Evolutionary conservation across 148 eudicot species (phyloP).

Genomic region (Heliamphora exappendiculata): DNA sequence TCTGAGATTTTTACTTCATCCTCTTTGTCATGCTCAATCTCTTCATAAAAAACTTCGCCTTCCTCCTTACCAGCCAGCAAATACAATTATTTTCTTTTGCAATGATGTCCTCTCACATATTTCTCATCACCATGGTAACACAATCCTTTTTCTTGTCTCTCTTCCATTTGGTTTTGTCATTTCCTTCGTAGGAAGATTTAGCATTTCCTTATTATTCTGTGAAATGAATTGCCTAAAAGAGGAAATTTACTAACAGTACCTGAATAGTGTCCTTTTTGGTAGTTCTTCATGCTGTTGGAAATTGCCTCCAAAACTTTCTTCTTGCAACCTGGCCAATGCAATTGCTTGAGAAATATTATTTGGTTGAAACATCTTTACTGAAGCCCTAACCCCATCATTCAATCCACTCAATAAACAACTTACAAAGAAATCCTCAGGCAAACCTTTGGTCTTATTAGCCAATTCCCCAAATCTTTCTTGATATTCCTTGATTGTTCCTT

Average conservation of each 20-base stretch:
- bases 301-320: background rate
- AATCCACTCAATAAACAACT: background rate
- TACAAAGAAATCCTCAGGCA: background rate
- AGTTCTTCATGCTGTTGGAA: background rate
- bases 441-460: background rate
- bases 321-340: background rate
- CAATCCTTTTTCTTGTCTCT: background rate
- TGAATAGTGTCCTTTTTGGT: background rate
- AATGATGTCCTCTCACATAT: background rate
- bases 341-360: background rate
- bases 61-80: background rate
- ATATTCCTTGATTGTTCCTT: background rate
- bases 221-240: too few species aligned
- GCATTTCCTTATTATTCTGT: too few species aligned
- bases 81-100: background rate
- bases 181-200: background rate
- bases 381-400: background rate
- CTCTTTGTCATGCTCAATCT: background rate
- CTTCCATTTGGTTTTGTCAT: background rate
- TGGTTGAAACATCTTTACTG: background rate
- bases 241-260: too few species aligned
- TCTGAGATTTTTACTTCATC: background rate
- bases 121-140: background rate
- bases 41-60: background rate
- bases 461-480: background rate